phyloP scores from a whole-genome alignment of 352 stramenopile genomes.

The Blastocystis sp. region DNA sequence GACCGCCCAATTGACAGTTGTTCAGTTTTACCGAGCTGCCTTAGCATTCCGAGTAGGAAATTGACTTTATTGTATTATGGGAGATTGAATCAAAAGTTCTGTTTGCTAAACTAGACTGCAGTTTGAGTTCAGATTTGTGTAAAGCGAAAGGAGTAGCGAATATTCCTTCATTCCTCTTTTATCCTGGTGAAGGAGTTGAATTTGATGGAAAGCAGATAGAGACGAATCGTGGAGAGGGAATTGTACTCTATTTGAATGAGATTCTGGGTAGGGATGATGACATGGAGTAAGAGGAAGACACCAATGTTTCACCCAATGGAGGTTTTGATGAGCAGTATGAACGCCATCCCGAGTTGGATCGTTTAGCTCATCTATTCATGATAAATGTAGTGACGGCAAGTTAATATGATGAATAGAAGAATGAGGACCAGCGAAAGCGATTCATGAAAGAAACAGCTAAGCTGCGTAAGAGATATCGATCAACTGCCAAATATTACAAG shows the following conservation, averaged over 20 bases:
- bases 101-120: constrained; percentile 27
- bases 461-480: constrained; percentile 5
- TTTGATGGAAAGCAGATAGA: constrained; percentile 57
- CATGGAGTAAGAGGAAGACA: background rate
- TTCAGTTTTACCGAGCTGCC: constrained; percentile 42
- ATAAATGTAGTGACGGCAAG: background rate
- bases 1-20: constrained; percentile 12
- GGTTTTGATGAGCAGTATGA: constrained; percentile 56
- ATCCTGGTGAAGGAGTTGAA: background rate
- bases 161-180: constrained; percentile 27
- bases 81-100: constrained; percentile 50
- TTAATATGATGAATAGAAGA: constrained; percentile 1
- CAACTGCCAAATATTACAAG: constrained; percentile 64
- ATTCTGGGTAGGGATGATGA: background rate
- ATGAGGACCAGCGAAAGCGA: constrained; percentile 5
- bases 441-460: constrained; percentile 44
- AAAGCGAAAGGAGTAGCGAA: background rate
- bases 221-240: constrained; percentile 52
- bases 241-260: constrained; percentile 52
- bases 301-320: constrained; percentile 25
- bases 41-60: constrained; percentile 6
- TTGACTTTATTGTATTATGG: background rate
- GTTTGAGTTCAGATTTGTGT: background rate
- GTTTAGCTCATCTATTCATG: constrained; percentile 36
- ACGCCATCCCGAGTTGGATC: constrained; percentile 24